These are phyloP conservation scores for Thelonectria discophora DNA, from an alignment of 2,329 filamentous ascomycete species.

Conservation along the genomic window DNA sequence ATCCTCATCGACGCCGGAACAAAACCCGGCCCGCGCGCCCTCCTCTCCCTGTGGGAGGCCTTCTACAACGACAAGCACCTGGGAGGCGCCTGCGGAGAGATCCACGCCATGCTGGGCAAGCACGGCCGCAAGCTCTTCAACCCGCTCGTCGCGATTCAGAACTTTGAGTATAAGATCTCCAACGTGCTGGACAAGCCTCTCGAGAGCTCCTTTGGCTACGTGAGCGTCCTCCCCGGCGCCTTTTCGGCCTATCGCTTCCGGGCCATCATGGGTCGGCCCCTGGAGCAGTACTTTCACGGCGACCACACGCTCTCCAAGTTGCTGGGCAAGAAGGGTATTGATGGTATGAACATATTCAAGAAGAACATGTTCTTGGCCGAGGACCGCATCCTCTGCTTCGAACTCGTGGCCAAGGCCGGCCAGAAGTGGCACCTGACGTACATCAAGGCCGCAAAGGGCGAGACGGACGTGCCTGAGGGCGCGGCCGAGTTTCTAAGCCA, in stretches of 20 bases:
- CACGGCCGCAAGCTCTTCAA: slow-evolving; percentile 36
- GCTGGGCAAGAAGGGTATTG: slow-evolving; percentile 39
- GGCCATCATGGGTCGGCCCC: slow-evolving; percentile 37
- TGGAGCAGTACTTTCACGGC: slow-evolving; percentile 40
- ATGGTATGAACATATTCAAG: slow-evolving; percentile 42
- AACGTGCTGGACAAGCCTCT: slow-evolving; percentile 39
- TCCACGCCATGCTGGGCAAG: slow-evolving; percentile 40
- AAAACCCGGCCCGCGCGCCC: slow-evolving; percentile 36
- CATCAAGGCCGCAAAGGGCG: slow-evolving; percentile 40
- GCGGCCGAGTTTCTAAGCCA: slow-evolving; percentile 37
- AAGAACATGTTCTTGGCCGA: slow-evolving; percentile 42
- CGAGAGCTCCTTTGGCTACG: slow-evolving; percentile 39
- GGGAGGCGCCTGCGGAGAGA: slow-evolving; percentile 39
- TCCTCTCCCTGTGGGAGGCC: slow-evolving; percentile 37
- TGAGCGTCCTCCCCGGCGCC: slow-evolving; percentile 38
- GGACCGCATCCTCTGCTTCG: slow-evolving; percentile 39
- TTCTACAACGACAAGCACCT: slow-evolving; percentile 39
- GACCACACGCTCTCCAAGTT: slow-evolving; percentile 39
- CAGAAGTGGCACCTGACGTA: slow-evolving; percentile 41
- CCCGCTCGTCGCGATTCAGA: slow-evolving; percentile 39
- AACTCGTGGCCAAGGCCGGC: slow-evolving; percentile 38
- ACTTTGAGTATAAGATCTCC: slow-evolving; percentile 41
- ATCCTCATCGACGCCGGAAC: slow-evolving; percentile 40
- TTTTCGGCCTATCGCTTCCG: slow-evolving; percentile 40
- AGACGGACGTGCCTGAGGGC: slow-evolving; percentile 38